Conservation (phyloP, 2,329 filamentous ascomycete species). For the Ceratocystis cacaofunesta region DNA sequence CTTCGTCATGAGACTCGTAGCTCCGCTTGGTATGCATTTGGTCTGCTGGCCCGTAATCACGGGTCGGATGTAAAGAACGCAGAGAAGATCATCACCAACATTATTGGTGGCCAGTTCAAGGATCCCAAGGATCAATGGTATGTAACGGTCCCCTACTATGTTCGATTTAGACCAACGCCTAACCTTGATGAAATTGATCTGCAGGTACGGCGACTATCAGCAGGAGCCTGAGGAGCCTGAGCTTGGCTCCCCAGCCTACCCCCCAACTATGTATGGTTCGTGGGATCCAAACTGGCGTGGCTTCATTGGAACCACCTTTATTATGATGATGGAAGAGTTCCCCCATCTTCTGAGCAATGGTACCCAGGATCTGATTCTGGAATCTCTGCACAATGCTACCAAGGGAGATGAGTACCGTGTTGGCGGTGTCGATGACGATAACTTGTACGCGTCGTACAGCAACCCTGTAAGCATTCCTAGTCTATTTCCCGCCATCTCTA, state of each 20-base stretch:
- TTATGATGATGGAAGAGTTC: constrained; percentile 46
- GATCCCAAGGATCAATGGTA: constrained; percentile 37
- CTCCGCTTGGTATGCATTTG: constrained; percentile 44
- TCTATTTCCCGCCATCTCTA: background rate
- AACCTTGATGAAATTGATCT: constrained; percentile 20
- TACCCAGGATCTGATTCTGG: constrained; percentile 32
- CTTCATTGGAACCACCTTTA: constrained; percentile 44
- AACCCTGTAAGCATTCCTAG: constrained; percentile 31
- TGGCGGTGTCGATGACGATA: constrained; percentile 44
- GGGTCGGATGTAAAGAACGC: constrained; percentile 35
- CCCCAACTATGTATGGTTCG: constrained; percentile 36
- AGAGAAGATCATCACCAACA: constrained; percentile 37
- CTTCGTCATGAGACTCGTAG: constrained; percentile 41
- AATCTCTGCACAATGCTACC: constrained; percentile 39
- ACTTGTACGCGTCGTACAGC: constrained; percentile 46
- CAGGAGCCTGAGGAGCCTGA: constrained; percentile 41
- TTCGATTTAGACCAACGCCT: constrained; percentile 20
- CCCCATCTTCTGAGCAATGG: constrained; percentile 28
- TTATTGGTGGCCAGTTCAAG: constrained; percentile 39
- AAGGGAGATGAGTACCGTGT: constrained; percentile 47
- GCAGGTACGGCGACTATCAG: constrained; percentile 34
- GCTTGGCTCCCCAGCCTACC: constrained; percentile 37
- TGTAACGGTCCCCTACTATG: background rate
- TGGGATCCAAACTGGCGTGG: constrained; percentile 54
- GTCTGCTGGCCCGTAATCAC: constrained; percentile 40